Percentiles rank a stretch among this genome's conserved stretches.
phyloP scores from a whole-genome alignment of 345 rosid species.

The Aquilaria sinensis region DNA sequence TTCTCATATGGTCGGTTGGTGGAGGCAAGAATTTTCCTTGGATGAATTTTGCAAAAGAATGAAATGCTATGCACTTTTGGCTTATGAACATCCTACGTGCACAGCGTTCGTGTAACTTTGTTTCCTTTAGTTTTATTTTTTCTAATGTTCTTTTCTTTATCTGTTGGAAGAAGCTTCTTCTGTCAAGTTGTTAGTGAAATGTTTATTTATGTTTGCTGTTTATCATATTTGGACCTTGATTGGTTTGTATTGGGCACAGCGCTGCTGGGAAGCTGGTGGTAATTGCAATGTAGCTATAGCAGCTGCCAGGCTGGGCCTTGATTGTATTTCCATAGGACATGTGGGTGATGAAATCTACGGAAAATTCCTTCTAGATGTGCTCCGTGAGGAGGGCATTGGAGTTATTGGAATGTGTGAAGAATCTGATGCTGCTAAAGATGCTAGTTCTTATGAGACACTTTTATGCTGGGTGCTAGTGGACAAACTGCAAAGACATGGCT shows the following conservation, averaged over 20 bases:
- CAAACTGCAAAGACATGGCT: slow-evolving; percentile 83
- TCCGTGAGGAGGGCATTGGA: slow-evolving; percentile 62
- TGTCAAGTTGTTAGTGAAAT: not conserved
- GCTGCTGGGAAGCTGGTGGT: slow-evolving; percentile 97
- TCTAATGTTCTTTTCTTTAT: not conserved
- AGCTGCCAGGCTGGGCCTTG: slow-evolving; percentile 88
- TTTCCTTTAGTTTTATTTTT: not conserved
- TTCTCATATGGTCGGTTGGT: not conserved
- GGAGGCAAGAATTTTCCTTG: not conserved
- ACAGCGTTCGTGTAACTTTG: not conserved
- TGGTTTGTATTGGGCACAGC: slow-evolving; percentile 28
- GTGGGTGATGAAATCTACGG: slow-evolving; percentile 84
- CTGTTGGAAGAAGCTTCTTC: not conserved
- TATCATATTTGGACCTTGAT: slow-evolving; percentile 9
- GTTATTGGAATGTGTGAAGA: slow-evolving; percentile 58
- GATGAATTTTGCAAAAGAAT: not conserved
- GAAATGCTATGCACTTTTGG: not conserved
- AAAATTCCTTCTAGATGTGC: slow-evolving; percentile 75
- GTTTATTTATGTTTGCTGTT: not conserved
- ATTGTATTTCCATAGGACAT: slow-evolving; percentile 73
- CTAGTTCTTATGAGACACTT: slow-evolving; percentile 64
- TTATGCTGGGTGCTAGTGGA: slow-evolving; percentile 98
- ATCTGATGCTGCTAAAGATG: slow-evolving; percentile 21
- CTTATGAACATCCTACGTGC: not conserved
- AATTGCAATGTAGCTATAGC: slow-evolving; percentile 98